Evolutionary conservation across 768 basidiomycete genomes (phyloP), one percentile per base, ranked within the genome.

Genomic region (Leccinellum rugosiceps): DNA sequence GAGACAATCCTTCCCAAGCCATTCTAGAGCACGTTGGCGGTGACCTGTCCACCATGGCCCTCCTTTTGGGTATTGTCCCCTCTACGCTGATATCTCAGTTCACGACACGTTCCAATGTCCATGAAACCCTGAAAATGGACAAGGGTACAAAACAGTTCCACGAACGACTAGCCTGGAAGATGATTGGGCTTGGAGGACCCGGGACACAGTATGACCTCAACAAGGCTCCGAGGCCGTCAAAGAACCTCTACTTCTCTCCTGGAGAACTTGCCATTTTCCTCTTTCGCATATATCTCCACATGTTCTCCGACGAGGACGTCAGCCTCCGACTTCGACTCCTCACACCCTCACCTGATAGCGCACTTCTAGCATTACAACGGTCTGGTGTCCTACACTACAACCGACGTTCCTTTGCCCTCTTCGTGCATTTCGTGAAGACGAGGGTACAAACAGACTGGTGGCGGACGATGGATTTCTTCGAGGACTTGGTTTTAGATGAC

Each of bases 381-480:
- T 61, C 53, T 0, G 60, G 55, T 14, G 26, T 73, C 19, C 34
- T 77, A 17, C 80, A 80, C 54, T 83, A 86, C 58, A 74, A 64
- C 23, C 76, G 84, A 9, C 73, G 73, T 30, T 77, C 74, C 28
- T 84, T 85, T 53, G 80, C 71, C 0, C 56, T 73, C 0, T 68
- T 86, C 35, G 72, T 85, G 8, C 69, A 69, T 25, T 56, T 77
- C 8, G 68, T 81, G 11, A 76, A 75, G 57, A 67, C 65, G n/a
- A 67, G 73, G 38, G 63, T 77, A 1, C 55, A 57, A 14, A 63
- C 69, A 0, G 68, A 78, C 45, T 87, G 86, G 85, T 38, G 44
- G 1, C 47, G 66, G 15, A 61, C 74, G 6, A 76, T 86, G 73
- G 60, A 70, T 4, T 43, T 63, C 32, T 31, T 74, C 78, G 50